phyloP scores from a whole-genome alignment of 2,329 filamentous ascomycete species.

The Ceratocystiopsis brevicomis region DNA sequence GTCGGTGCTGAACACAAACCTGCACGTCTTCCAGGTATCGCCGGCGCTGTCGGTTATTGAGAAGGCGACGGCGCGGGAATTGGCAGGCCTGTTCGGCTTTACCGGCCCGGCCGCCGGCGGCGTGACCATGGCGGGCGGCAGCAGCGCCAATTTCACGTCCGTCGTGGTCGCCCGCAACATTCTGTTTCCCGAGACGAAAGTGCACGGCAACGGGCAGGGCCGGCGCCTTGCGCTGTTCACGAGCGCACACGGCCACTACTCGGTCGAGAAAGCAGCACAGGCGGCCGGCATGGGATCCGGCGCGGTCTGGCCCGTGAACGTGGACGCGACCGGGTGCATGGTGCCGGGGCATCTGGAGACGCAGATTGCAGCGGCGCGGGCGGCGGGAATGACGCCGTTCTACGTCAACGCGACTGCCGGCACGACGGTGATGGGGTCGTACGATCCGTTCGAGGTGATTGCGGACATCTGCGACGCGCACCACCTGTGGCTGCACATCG shows the following conservation, averaged over 20 bases:
- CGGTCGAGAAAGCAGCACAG: conserved; percentile 83
- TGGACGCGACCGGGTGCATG: conserved; percentile 59
- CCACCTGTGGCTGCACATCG: conserved; percentile 79
- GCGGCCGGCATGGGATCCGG: conserved; percentile 66
- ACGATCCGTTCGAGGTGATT: conserved; percentile 59
- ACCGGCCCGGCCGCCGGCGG: conserved; percentile 51
- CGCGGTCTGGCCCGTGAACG: conserved; percentile 54
- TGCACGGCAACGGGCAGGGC: conserved; percentile 40
- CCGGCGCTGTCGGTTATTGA: conserved; percentile 76
- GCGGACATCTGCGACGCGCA: conserved; percentile 50
- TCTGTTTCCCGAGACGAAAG: conserved; percentile 62
- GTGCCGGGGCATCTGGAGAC: conserved; percentile 42
- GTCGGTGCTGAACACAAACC: conserved; percentile 75
- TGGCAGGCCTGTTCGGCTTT: conserved; percentile 66
- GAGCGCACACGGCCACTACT: conserved; percentile 80
- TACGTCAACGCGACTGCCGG: conserved; percentile 94
- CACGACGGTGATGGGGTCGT: conserved; percentile 81
- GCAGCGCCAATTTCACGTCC: conserved; percentile 66
- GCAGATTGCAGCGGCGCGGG: conserved; percentile 40
- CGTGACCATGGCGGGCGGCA: conserved; percentile 64
- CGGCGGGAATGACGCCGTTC: conserved; percentile 59
- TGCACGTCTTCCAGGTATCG: conserved; percentile 87
- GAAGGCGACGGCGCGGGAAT: conserved; percentile 53
- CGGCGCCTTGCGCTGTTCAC: conserved; percentile 69
- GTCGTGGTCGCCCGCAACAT: conserved; percentile 78